Conservation (phyloP, 345 rosid genomes). For the Diplotaxis tenuifolia region DNA sequence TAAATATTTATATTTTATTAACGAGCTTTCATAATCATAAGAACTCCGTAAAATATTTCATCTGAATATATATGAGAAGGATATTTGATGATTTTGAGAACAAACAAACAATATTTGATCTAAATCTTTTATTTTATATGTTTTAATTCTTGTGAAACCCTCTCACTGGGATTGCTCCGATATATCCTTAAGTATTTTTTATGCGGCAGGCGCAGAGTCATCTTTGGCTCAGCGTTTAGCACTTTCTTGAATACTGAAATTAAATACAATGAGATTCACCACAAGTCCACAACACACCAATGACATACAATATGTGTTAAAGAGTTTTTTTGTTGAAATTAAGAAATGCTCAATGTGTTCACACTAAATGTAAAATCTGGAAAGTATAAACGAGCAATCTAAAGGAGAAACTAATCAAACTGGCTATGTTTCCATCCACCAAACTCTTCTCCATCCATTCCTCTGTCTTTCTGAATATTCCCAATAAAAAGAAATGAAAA, state of each 20-base stretch:
- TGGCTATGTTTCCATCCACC: conserved; percentile 86
- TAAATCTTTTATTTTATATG: background rate
- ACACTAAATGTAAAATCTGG: conserved; percentile 9
- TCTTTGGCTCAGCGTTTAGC: background rate
- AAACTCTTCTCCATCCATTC: conserved; percentile 37
- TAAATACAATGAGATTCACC: too few relatives aligned
- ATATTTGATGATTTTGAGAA: background rate
- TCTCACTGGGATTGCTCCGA: background rate
- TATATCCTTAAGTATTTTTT: background rate
- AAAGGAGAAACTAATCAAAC: conserved; percentile 11
- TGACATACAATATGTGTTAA: too few relatives aligned
- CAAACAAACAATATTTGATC: background rate
- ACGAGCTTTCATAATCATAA: background rate
- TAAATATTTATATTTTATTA: background rate
- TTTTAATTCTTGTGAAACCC: background rate
- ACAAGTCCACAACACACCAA: too few relatives aligned
- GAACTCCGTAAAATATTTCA: background rate
- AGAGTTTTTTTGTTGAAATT: too few relatives aligned
- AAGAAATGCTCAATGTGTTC: too few relatives aligned
- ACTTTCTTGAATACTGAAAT: background rate
- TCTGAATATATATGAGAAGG: background rate
- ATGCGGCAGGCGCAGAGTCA: background rate
- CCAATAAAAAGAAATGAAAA: background rate
- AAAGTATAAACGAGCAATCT: background rate
- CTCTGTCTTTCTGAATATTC: conserved; percentile 38